Evolutionary conservation across 176 grass and related monocot genomes (phyloP), one percentile per base, ranked within the genome.

Genomic region (Carex pumila): DNA sequence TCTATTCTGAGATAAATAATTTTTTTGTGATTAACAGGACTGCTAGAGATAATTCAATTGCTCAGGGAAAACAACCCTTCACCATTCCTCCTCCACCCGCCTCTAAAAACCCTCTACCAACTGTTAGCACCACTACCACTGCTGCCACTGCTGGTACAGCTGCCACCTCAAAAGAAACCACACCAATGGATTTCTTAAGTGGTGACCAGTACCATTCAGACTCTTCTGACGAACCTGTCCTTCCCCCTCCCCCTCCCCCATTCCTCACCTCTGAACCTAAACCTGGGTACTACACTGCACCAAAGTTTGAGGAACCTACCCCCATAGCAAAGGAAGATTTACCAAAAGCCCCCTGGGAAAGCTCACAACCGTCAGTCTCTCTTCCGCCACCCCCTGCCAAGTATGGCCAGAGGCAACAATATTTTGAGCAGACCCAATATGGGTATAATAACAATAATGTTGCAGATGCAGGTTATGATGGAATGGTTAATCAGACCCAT

Each of bases 391-490:
- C 95, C 85, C 95, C 95, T 0, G 84, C 88, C 52, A 93, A 90
- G 39, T 88, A 98, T 72, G 95, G 91, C 17, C 92, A 95, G 81
- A 98, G 95, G 15, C 92, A 93, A 71, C 92, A 98, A 69, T 98
- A 84, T 43, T 95, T 98, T 86, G 87, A 93, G 59, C 89, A 93
- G 10, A 80, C 90, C 2, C 73, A 88, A 19, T 86, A 87, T 54
- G 92, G 88, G 79, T 87, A 70, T 86, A 86, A 85, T 62, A 78
- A 31, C 73, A 57, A 34, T 55, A 57, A 32, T 78, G 29, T 56
- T 68, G 8, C 11, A 1, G 89, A 81, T 68, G 65, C 62, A 12
- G 85, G 86, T 41, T 90, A 86, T 13, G 71, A 98, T 77, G 91
- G 71, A 45, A 74, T 92, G 6, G 13, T 61, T 53, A 31, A 71